These are phyloP conservation scores for Zasmidium cellare DNA, from an alignment of 2,329 filamentous ascomycete species.

Conservation along the genomic window DNA sequence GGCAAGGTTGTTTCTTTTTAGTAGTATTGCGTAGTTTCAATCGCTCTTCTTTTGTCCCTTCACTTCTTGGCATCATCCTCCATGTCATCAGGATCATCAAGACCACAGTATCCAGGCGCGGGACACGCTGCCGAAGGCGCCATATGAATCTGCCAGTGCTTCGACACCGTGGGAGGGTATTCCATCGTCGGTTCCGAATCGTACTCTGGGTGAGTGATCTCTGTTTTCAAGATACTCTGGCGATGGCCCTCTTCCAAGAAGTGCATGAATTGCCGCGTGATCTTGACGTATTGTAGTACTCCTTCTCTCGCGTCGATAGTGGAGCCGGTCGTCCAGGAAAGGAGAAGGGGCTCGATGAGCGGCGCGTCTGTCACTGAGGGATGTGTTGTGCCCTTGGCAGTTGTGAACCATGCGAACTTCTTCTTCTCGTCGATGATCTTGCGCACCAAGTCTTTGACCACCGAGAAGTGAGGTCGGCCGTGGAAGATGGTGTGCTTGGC, in stretches of 20 bases:
- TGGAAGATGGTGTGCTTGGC: slow-evolving; percentile 58
- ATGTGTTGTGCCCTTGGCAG: slow-evolving; percentile 49
- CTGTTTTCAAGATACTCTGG: slow-evolving; percentile 52
- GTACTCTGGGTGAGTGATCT: slow-evolving; percentile 44
- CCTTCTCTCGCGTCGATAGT: slow-evolving; percentile 59
- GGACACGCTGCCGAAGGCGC: slow-evolving; percentile 33
- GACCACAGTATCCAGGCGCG: slow-evolving; percentile 18
- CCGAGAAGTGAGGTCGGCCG: slow-evolving; percentile 64
- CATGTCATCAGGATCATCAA: slow-evolving; percentile 17
- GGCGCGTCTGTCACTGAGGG: slow-evolving; percentile 68
- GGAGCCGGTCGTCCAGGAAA: slow-evolving; percentile 63
- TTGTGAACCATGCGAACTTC: slow-evolving; percentile 47
- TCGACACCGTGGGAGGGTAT: slow-evolving; percentile 28
- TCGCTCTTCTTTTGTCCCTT: too few relatives aligned
- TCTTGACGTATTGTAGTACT: slow-evolving; percentile 60
- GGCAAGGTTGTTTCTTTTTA: too few relatives aligned
- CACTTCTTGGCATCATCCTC: slow-evolving; percentile 7
- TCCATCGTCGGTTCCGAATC: slow-evolving; percentile 30
- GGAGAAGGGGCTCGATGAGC: slow-evolving; percentile 61
- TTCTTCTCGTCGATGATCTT: slow-evolving; percentile 45
- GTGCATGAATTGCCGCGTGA: slow-evolving; percentile 58
- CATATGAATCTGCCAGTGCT: slow-evolving; percentile 47
- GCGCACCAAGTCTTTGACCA: slow-evolving; percentile 58
- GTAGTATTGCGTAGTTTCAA: too few relatives aligned
- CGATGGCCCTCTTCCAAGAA: slow-evolving; percentile 47